Evolutionary conservation across 768 basidiomycete species (phyloP).

Genomic region (Lentinula aciculospora): DNA sequence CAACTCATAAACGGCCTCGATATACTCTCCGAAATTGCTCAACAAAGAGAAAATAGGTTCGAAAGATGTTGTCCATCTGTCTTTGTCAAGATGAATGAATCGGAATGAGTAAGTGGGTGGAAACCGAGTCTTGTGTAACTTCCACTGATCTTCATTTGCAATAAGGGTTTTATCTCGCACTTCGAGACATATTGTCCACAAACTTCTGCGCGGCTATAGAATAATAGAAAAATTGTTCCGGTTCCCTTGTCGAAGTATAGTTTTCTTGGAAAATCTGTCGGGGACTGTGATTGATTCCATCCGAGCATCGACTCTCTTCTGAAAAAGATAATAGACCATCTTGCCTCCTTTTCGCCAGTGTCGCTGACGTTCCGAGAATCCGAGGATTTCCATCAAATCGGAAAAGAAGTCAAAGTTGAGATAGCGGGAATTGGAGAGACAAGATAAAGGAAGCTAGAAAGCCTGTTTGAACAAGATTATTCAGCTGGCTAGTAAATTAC

Average conservation of each 20-base stretch:
- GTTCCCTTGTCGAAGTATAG: constrained; percentile 54
- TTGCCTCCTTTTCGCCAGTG: constrained; percentile 70
- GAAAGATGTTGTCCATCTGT: not conserved
- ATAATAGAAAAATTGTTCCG: constrained; percentile 78
- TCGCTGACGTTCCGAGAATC: constrained; percentile 55
- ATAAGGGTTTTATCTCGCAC: too few species aligned
- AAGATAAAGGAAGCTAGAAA: constrained; percentile 74
- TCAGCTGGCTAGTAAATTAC: constrained; percentile 19
- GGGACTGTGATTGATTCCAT: not conserved
- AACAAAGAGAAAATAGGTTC: not conserved
- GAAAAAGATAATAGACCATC: constrained; percentile 84
- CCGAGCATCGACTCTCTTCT: constrained; percentile 27
- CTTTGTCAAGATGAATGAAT: not conserved
- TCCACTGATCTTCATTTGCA: too few species aligned
- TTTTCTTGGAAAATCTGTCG: constrained; percentile 45
- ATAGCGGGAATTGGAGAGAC: constrained; percentile 83
- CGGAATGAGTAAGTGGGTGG: not conserved
- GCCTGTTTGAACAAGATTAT: not conserved
- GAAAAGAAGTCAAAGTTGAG: constrained; percentile 54
- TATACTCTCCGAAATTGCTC: not conserved
- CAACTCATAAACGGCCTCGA: not conserved
- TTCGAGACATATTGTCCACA: too few species aligned
- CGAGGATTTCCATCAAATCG: constrained; percentile 53
- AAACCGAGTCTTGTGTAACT: too few species aligned
- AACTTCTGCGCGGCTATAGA: constrained; percentile 15